These are phyloP conservation scores for Phytophthora cajani DNA, from an alignment of 352 stramenopile genomes.

Conservation along the genomic window DNA sequence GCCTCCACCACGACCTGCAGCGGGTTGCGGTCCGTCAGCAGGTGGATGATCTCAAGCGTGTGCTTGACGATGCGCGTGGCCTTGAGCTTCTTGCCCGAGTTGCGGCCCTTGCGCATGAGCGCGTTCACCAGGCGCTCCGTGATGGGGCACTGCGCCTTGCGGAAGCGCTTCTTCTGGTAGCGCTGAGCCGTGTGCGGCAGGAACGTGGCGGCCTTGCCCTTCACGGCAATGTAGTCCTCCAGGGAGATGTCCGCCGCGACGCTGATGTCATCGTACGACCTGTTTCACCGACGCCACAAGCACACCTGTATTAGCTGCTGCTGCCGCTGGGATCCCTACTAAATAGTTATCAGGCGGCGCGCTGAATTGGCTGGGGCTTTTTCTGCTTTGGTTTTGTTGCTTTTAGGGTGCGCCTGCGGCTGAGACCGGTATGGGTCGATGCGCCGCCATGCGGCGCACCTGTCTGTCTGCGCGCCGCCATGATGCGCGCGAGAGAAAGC, in stretches of 20 bases:
- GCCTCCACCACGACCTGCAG: slow-evolving; percentile 96
- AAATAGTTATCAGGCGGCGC: neutral
- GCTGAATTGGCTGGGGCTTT: slow-evolving; percentile 1
- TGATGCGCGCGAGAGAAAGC: neutral
- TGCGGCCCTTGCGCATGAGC: slow-evolving; percentile 99
- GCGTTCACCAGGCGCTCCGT: slow-evolving; percentile 97
- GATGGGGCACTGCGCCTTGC: slow-evolving; percentile 99
- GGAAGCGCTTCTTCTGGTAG: slow-evolving; percentile 99
- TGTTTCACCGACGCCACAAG: slow-evolving; percentile 34
- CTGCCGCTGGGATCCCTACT: neutral
- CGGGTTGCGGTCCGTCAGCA: slow-evolving; percentile 99
- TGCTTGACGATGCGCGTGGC: slow-evolving; percentile 98
- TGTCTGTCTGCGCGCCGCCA: neutral
- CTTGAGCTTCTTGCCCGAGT: slow-evolving; percentile 99
- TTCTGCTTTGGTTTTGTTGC: neutral
- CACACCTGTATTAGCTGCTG: slow-evolving; percentile 33
- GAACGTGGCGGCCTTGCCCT: slow-evolving; percentile 98
- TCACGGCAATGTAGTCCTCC: slow-evolving; percentile 99
- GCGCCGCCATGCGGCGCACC: neutral
- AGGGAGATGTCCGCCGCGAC: slow-evolving; percentile 98
- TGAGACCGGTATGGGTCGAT: slow-evolving; percentile 4
- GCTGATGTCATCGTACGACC: slow-evolving; percentile 99
- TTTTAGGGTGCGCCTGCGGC: neutral
- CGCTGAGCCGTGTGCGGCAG: slow-evolving; percentile 99
- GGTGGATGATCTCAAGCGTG: slow-evolving; percentile 99